Evolutionary conservation across 2,329 filamentous ascomycete species (phyloP).

Genomic region (Stagonosporopsis cucurbitacearum): DNA sequence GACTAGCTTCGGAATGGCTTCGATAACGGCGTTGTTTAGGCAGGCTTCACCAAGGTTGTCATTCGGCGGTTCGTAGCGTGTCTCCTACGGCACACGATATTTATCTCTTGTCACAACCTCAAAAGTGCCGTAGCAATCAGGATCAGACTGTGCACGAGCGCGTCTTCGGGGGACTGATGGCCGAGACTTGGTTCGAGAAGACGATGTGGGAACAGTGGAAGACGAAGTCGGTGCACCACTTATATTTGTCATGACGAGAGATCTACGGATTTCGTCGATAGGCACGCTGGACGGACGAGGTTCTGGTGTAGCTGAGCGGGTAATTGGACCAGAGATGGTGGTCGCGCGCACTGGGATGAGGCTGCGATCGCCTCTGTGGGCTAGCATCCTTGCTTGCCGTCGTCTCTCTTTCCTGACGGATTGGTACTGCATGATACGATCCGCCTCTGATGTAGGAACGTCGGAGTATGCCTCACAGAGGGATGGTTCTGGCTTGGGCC

Average conservation of each 20-base stretch:
- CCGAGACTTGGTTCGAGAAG: neutral
- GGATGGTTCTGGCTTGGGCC: neutral
- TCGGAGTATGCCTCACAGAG: neutral
- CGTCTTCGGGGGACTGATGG: neutral
- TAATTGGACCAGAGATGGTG: neutral
- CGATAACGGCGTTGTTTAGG: conserved; percentile 3
- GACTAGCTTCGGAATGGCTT: neutral
- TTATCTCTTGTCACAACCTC: neutral
- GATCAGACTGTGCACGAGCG: neutral
- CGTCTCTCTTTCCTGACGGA: neutral
- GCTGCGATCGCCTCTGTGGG: neutral
- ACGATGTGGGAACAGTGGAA: neutral
- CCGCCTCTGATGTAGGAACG: neutral
- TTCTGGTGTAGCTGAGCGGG: neutral
- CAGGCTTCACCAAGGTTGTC: neutral
- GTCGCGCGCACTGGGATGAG: neutral
- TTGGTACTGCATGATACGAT: neutral
- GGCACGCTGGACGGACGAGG: neutral
- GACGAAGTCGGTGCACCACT: neutral
- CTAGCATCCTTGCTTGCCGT: neutral
- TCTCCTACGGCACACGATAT: neutral
- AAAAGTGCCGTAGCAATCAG: neutral
- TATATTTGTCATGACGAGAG: conserved; percentile 5
- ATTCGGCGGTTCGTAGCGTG: conserved; percentile 4
- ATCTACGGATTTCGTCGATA: neutral